Base-by-base conservation (phyloP, 805 yeast genomes). In the Wickerhamomyces xylosicus region DNA sequence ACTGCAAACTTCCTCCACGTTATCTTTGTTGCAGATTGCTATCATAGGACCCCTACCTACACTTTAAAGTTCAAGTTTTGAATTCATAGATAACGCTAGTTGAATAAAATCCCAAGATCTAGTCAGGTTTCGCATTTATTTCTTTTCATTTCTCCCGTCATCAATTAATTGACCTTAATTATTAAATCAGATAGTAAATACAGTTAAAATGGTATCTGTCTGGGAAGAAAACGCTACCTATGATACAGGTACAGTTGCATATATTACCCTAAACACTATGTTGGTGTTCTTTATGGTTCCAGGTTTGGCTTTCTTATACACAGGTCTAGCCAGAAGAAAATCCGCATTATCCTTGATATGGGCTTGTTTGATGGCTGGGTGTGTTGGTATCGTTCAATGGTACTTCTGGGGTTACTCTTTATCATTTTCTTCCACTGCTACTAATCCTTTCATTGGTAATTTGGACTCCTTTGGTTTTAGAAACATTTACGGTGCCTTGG, bases 341-440 rank as follows among this genome's bases (percentile, higher is more conserved):
- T 77, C 86, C n/a, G 95, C 96, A 0, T 65, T 87, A 35, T 79
- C 90, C 15, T 72, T 85, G 72, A 77, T 87, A 22, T 85, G 94
- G 83, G 75, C 80, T 8, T 77, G 75, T n/a, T 57, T 85, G 32
- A 72, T 79, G 71, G 72, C 86, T 5, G 77, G 84, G 5, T 69
- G 81, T 46, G 76, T 86, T 7, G 86, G 83, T 2, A 69, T 76
- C 39, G 75, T 87, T 54, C 95, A 87, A 57, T 90, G 97, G 97
- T 90, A 87, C 60, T 86, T 90, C 57, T 92, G 97, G 96, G 97
- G 96, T n/a, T 89, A 85, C 57, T 85, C 96, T 0, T 62, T 90
- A 33, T 94, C 97, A 4, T 87, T 92, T 53, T 77, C 90, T 0
- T 51, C 69, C n/a, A 72, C 83, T 0, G 86, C 95, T 2, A 65